Conservation (phyloP, 2,329 filamentous ascomycete species). For the Penicillium oxalicum region DNA sequence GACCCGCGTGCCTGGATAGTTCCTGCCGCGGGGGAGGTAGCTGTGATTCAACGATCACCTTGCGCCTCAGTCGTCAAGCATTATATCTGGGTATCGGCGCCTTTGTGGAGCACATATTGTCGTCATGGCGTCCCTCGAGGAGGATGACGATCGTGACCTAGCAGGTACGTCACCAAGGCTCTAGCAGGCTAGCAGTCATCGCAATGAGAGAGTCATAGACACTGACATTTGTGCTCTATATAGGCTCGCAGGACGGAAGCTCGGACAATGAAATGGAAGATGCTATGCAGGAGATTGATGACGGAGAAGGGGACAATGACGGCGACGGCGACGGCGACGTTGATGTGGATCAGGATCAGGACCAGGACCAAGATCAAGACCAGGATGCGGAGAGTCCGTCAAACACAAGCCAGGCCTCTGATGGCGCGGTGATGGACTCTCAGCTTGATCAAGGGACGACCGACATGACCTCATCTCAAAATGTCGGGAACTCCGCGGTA, state of each 20-base stretch:
- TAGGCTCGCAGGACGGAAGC: slow-evolving; percentile 45
- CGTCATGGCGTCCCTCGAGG: slow-evolving; percentile 30
- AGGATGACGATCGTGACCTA: slow-evolving; percentile 41
- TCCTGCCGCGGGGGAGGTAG: neutral
- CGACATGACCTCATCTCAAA: slow-evolving; percentile 42
- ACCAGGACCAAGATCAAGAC: slow-evolving; percentile 17
- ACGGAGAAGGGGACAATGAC: slow-evolving; percentile 36
- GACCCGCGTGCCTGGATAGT: neutral
- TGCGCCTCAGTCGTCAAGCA: too few species aligned
- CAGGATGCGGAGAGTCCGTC: slow-evolving; percentile 37
- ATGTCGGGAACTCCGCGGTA: slow-evolving; percentile 27
- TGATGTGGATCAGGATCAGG: slow-evolving; percentile 13
- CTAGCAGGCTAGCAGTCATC: slow-evolving; percentile 7
- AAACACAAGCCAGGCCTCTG: slow-evolving; percentile 37
- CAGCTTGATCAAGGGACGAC: slow-evolving; percentile 44
- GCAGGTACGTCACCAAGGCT: slow-evolving; percentile 25
- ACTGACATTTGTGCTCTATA: slow-evolving; percentile 2
- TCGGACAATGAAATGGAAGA: slow-evolving; percentile 47
- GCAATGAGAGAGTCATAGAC: neutral
- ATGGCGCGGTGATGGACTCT: slow-evolving; percentile 29
- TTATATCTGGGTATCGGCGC: too few species aligned
- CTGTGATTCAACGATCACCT: too few species aligned
- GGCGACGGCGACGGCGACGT: slow-evolving; percentile 21
- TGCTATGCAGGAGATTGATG: slow-evolving; percentile 40
- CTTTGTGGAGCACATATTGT: too few species aligned